Percentiles rank a stretch among this genome's conserved stretches.
phyloP scores from a whole-genome alignment of 345 rosid genomes.

The Carallia brachiata region DNA sequence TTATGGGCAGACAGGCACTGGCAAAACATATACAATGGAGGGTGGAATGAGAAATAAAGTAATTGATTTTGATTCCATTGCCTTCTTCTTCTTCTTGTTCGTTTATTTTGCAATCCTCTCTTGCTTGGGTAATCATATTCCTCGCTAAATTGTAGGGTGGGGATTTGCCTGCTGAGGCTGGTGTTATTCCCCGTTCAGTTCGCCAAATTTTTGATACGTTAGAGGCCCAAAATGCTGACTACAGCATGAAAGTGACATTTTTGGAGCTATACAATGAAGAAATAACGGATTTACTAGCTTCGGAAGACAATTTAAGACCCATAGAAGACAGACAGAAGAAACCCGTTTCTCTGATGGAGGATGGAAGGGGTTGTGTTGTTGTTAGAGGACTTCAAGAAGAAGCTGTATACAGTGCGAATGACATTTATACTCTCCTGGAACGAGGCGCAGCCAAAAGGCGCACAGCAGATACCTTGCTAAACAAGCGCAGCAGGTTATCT shows the following conservation, averaged over 20 bases:
- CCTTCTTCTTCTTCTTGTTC: not conserved
- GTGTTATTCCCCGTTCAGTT: constrained; percentile 92
- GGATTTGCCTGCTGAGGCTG: constrained; percentile 88
- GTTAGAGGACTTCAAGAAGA: constrained; percentile 93
- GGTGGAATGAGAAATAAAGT: constrained; percentile 95
- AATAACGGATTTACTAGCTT: constrained; percentile 73
- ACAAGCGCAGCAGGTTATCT: constrained; percentile 78
- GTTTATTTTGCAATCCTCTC: not conserved
- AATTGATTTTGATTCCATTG: not conserved
- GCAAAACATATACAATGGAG: constrained; percentile 94
- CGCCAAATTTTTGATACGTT: constrained; percentile 76
- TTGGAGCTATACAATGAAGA: constrained; percentile 94
- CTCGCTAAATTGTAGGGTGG: constrained; percentile 51
- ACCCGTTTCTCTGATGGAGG: constrained; percentile 85
- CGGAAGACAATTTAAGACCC: constrained; percentile 59
- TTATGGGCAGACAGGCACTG: constrained; percentile 89
- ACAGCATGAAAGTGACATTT: constrained; percentile 88
- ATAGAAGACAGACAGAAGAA: constrained; percentile 74
- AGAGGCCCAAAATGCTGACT: constrained; percentile 86
- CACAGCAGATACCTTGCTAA: constrained; percentile 83
- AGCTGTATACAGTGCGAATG: constrained; percentile 87
- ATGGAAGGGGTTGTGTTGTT: constrained; percentile 87
- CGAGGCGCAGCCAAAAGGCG: constrained; percentile 81
- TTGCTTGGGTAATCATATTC: not conserved
- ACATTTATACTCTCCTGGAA: constrained; percentile 77